phyloP scores from a whole-genome alignment of 768 basidiomycete species.

The Cystofilobasidium macerans region DNA sequence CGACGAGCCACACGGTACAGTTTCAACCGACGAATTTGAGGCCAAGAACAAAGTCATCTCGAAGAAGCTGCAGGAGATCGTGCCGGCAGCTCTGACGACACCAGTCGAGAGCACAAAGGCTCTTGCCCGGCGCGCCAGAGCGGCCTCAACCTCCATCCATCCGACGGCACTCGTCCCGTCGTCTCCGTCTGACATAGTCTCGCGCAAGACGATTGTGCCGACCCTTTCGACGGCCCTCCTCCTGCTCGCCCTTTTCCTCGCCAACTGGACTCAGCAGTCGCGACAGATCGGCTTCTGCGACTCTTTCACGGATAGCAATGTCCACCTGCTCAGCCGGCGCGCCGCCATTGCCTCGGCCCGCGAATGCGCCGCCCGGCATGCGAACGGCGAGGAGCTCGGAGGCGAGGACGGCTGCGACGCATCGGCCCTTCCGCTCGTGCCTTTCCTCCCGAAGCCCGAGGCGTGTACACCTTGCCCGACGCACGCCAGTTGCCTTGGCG shows the following conservation, averaged over 20 bases:
- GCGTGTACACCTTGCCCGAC: slow-evolving; percentile 40
- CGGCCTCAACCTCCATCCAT: slow-evolving; percentile 1
- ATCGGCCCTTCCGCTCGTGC: slow-evolving; percentile 33
- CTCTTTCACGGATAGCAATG: slow-evolving; percentile 32
- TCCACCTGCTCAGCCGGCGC: slow-evolving; percentile 29
- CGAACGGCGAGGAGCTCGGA: slow-evolving; percentile 20
- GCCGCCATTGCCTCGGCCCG: slow-evolving; percentile 28
- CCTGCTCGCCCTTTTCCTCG: slow-evolving; percentile 9
- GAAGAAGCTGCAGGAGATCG: slow-evolving; percentile 8
- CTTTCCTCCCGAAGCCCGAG: slow-evolving; percentile 32
- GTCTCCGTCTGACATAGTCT: neutral
- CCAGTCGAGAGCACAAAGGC: slow-evolving; percentile 7
- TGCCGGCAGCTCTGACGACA: neutral
- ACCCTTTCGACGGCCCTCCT: slow-evolving; percentile 15
- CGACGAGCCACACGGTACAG: neutral
- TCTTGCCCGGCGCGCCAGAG: neutral
- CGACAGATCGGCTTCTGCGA: slow-evolving; percentile 39
- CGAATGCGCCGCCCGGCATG: slow-evolving; percentile 29
- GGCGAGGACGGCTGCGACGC: slow-evolving; percentile 32
- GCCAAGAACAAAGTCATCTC: slow-evolving; percentile 17
- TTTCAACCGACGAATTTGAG: slow-evolving; percentile 10
- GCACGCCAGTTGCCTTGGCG: slow-evolving; percentile 37
- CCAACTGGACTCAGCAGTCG: slow-evolving; percentile 12
- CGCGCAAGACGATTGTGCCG: slow-evolving; percentile 7
- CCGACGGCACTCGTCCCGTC: neutral